phyloP scores from a whole-genome alignment of 2,329 filamentous ascomycete species.

The Penicillium aurantiogriseum region DNA sequence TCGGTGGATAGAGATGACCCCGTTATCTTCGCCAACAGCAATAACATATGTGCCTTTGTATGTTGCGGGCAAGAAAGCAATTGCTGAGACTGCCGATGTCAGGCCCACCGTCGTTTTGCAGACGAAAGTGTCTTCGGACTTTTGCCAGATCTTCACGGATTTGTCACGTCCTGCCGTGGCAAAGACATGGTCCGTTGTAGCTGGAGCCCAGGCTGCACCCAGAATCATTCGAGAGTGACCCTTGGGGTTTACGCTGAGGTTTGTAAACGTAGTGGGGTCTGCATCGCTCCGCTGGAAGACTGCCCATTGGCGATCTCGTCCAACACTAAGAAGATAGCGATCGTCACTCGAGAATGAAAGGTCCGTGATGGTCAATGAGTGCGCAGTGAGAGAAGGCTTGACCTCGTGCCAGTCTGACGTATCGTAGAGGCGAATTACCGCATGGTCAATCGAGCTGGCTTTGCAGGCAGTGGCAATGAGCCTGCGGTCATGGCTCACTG shows the following conservation, averaged over 20 bases:
- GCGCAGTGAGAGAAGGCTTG: slow-evolving; percentile 75
- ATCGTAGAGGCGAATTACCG: slow-evolving; percentile 88
- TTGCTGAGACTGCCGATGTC: slow-evolving; percentile 64
- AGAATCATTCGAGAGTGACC: slow-evolving; percentile 92
- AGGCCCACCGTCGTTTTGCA: slow-evolving; percentile 56
- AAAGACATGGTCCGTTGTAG: slow-evolving; percentile 55
- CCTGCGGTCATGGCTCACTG: slow-evolving; percentile 69
- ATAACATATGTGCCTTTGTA: slow-evolving; percentile 37
- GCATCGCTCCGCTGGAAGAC: slow-evolving; percentile 62
- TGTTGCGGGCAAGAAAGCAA: slow-evolving; percentile 59
- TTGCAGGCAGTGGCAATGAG: slow-evolving; percentile 89
- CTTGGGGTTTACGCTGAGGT: slow-evolving; percentile 69
- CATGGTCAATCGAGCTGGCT: slow-evolving; percentile 88
- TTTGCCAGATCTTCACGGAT: slow-evolving; percentile 69
- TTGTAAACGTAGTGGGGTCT: slow-evolving; percentile 51
- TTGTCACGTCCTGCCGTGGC: slow-evolving; percentile 91
- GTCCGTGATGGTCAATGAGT: slow-evolving; percentile 80
- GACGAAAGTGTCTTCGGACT: slow-evolving; percentile 45
- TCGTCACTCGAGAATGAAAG: slow-evolving; percentile 78
- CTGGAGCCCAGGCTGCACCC: slow-evolving; percentile 77
- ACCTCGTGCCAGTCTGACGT: slow-evolving; percentile 85
- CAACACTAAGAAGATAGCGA: slow-evolving; percentile 76
- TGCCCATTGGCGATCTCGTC: slow-evolving; percentile 87
- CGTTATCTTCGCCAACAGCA: slow-evolving; percentile 50
- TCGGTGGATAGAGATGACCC: slow-evolving; percentile 44